Evolutionary conservation across 306 rosid genomes (phyloP).

Genomic region (Geum urbanum): DNA sequence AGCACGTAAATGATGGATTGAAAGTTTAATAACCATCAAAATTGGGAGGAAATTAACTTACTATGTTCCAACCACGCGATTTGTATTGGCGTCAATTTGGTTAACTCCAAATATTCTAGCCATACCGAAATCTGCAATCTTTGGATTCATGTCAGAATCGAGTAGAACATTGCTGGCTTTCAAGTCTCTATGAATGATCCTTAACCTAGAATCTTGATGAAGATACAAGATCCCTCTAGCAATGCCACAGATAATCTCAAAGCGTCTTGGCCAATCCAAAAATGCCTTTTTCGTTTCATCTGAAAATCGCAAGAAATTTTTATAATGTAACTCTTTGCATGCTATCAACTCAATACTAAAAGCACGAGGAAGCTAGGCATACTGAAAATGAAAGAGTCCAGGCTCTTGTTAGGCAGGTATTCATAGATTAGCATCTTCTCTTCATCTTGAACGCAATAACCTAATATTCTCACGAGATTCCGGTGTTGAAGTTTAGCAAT

Average conservation of each 20-base stretch:
- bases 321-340: background rate
- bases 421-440: conserved; percentile 66
- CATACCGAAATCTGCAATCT: conserved; percentile 71
- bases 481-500: conserved; percentile 68
- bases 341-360: background rate
- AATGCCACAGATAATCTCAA: conserved; percentile 43
- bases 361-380: conserved; percentile 21
- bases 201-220: conserved; percentile 60
- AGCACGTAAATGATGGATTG: background rate
- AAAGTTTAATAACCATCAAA: background rate
- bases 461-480: conserved; percentile 61
- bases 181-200: conserved; percentile 58
- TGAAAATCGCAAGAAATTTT: background rate
- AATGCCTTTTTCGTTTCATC: conserved; percentile 32
- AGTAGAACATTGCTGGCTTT: conserved; percentile 59
- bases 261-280: conserved; percentile 45
- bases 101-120: conserved; percentile 58
- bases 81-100: conserved; percentile 56
- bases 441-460: conserved; percentile 48
- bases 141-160: conserved; percentile 47
- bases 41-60: conserved; percentile 30
- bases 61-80: conserved; percentile 62
- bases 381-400: conserved; percentile 53
- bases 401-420: conserved; percentile 61
- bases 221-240: conserved; percentile 63